Base-by-base conservation (phyloP, 345 rosid species). In the Citrus australasica region DNA sequence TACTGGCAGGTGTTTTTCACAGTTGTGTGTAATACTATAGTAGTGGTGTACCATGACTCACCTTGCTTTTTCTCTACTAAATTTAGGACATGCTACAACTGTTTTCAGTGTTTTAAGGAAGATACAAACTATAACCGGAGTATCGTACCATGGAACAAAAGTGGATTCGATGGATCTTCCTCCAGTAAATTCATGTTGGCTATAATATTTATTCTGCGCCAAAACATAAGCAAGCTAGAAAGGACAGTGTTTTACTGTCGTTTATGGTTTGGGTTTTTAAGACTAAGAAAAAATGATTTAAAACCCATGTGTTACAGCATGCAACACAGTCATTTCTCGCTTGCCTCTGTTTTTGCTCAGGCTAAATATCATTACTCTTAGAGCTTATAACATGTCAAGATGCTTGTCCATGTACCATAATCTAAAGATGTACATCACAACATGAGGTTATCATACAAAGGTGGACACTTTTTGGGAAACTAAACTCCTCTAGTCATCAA, bases 71-170 rank as follows among this genome's bases (percentile, higher is more conserved):
- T 27, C 16, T 59, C 21, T 3, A 69, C 17, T 33, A 46, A 42
- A 67, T 28, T 17, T 65, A 8, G 19, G 27, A 6, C 40, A 14
- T 37, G 24, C 17, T 9, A 62, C n/a, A 40, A 74, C 35, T 74
- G 21, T 21, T 22, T 62, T 17, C 6, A 16, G 28, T 25, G 38
- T 17, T 40, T 17, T 33, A 71, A 8, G 33, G 69, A 19, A 27
- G 14, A 74, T 25, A 42, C 21, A 24, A 37, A 55, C 38, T 78
- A 37, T 62, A 61, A 78, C 51, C 17, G 17, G 70, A 24, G 30
- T 19, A 46, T 78, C 14, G 71, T 78, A 63, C 59, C 76, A 78
- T 9, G 76, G 37, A 78, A 61, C 55, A 46, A 70, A 61, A 63
- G 61, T 32, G 19, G 48, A 60, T 78, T 70, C 53, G 63, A 70